Percentiles rank a stretch among this genome's conserved stretches.
These are phyloP conservation scores for Micromonas pusilla DNA, from an alignment of 139 green algal species.

Conservation along the genomic window DNA sequence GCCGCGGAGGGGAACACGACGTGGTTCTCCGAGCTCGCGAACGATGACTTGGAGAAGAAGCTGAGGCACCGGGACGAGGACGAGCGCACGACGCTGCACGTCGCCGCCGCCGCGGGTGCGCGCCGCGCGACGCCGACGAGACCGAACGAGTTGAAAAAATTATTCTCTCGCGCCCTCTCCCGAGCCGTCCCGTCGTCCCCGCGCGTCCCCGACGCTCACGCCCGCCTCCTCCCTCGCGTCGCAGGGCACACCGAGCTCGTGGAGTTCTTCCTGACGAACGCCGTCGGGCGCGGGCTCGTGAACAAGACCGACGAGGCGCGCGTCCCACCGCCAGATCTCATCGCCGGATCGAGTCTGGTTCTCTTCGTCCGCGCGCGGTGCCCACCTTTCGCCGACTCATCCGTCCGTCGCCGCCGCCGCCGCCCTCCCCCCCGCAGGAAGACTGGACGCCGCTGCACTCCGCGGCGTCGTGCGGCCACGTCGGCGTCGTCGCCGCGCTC, in stretches of 20 bases:
- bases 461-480: background rate
- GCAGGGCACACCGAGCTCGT: background rate
- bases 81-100: slow-evolving; percentile 8
- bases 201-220: background rate
- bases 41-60: background rate
- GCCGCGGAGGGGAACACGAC: background rate
- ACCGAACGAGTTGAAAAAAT: too few relatives aligned
- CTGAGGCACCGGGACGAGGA: background rate
- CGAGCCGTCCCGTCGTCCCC: too few relatives aligned
- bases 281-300: slow-evolving; percentile 42
- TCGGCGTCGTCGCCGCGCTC: background rate
- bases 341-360: too few relatives aligned
- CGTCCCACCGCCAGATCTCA: too few relatives aligned
- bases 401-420: background rate
- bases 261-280: slow-evolving; percentile 37
- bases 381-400: background rate
- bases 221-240: background rate
- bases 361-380: too few relatives aligned
- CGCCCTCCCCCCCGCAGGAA: background rate
- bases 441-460: slow-evolving; percentile 15
- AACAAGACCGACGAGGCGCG: background rate
- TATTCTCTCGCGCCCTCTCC: too few relatives aligned
- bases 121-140: too few relatives aligned
- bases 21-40: background rate
- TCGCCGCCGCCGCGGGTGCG: background rate